Evolutionary conservation across 2,329 filamentous ascomycete species (phyloP).

Genomic region (Ophiocordyceps camponoti-leonardi): DNA sequence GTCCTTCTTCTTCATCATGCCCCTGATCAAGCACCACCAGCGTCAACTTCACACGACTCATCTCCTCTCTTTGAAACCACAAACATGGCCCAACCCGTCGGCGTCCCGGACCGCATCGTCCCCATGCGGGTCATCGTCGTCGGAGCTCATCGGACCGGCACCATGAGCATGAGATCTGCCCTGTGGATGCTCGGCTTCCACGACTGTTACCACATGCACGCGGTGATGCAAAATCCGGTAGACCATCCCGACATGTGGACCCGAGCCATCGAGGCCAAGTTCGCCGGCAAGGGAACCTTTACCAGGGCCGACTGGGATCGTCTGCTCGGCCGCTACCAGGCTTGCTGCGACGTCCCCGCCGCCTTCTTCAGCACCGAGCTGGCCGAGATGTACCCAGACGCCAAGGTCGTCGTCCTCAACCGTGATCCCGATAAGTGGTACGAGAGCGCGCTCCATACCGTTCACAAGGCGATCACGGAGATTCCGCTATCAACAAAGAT

Average conservation of each 20-base stretch:
- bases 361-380: constrained; percentile 52
- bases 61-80: not conserved
- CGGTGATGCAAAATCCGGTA: constrained; percentile 42
- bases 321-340: constrained; percentile 47
- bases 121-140: constrained; percentile 23
- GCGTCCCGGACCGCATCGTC: constrained; percentile 12
- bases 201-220: constrained; percentile 52
- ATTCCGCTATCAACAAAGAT: constrained; percentile 3
- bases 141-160: constrained; percentile 20
- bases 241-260: constrained; percentile 51
- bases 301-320: constrained; percentile 52
- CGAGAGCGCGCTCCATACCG: constrained; percentile 45
- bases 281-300: constrained; percentile 23
- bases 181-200: constrained; percentile 49
- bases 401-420: constrained; percentile 52
- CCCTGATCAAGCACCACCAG: no score
- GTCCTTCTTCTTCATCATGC: no score
- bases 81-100: not conserved
- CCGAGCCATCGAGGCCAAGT: constrained; percentile 43
- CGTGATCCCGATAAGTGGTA: constrained; percentile 49
- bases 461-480: constrained; percentile 39
- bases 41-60: not conserved
- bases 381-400: constrained; percentile 56
- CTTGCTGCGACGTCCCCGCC: constrained; percentile 54
- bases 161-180: constrained; percentile 38